Conservation (phyloP, 768 basidiomycete species). For the Leccinum rimulosum region DNA sequence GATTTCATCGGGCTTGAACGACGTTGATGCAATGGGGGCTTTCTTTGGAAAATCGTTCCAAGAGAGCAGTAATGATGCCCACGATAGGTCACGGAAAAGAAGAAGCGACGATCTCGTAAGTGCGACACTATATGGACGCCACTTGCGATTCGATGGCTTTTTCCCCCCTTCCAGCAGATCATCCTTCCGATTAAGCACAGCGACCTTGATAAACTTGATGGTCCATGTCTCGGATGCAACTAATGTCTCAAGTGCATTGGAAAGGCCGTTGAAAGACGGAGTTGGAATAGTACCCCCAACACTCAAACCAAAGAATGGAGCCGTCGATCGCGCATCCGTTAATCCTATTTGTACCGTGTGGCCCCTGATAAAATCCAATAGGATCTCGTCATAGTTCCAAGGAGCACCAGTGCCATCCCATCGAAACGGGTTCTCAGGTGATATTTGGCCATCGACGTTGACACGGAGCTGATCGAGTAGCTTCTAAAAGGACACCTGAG, state of each 20-base stretch:
- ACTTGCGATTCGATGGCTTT: constrained; percentile 76
- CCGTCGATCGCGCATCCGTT: constrained; percentile 38
- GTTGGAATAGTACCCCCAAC: constrained; percentile 33
- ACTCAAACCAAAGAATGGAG: constrained; percentile 42
- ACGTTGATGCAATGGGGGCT: constrained; percentile 37
- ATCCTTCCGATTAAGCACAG: constrained; percentile 78
- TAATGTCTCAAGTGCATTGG: constrained; percentile 24
- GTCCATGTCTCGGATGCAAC: constrained; percentile 37
- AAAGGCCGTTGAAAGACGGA: constrained; percentile 30
- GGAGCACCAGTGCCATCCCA: constrained; percentile 63
- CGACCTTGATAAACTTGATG: constrained; percentile 78
- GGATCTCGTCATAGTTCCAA: constrained; percentile 68
- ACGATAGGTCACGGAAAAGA: constrained; percentile 76
- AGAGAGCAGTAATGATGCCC: constrained; percentile 46
- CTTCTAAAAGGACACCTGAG: constrained; percentile 42
- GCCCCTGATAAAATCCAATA: constrained; percentile 60
- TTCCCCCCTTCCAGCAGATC: constrained; percentile 75
- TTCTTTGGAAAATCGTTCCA: constrained; percentile 39
- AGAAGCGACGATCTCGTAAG: constrained; percentile 89
- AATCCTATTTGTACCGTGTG: constrained; percentile 54
- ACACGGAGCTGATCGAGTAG: constrained; percentile 67
- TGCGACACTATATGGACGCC: constrained; percentile 82
- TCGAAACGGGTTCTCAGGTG: constrained; percentile 61
- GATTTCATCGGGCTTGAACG: constrained; percentile 81
- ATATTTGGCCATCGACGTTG: constrained; percentile 56